Evolutionary conservation across 2,329 filamentous ascomycete species (phyloP), one percentile per base, ranked within the genome.

Genomic region (Corinectria fuckeliana): DNA sequence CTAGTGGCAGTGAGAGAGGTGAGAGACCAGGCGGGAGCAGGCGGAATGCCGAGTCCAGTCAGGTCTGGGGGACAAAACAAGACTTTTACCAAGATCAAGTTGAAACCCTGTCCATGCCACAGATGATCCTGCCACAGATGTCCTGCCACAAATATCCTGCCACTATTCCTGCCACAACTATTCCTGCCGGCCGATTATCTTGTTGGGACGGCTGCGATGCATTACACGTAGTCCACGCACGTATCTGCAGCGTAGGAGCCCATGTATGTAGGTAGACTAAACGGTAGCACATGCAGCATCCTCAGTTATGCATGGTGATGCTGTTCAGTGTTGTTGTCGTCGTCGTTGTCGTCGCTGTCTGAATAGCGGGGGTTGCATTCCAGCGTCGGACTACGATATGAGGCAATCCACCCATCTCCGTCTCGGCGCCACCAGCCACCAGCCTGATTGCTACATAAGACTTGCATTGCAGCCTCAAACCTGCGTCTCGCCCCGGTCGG

Each of bases 1-100:
- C 67, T 69, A 69, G 67, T 66, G 61, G 34, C 50, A 65, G 65
- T 68, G 63, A 69, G 67, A 69, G 14, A 34, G 64, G 64, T 61
- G 60, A 64, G 63, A 63, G 59, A 63, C 61, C 62, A 50, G 49
- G 13, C 13, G 28, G 28, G 14, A 34, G n/a, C 14, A 8, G 32
- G 6, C 9, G 13, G 13, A 32, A n/a, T n/a, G n/a, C n/a, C 7
- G n/a, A 32, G 28, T 32, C n/a, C n/a, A 16, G 16, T 34, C 32
- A n/a, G 16, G 32, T 3, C n/a, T n/a, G 13, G 32, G 8, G 26
- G 5, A 28, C 30, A 5, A 14, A 14, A n/a, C 13, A 5, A 57
- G 58, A 56, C 41, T 50, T 53, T 41, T 44, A 50, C 42, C 49
- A 39, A n/a, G n/a, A n/a, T n/a, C n/a, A n/a, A n/a, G n/a, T n/a